Evolutionary conservation across 1,139 yeast genomes (phyloP), one percentile per base, ranked within the genome.

Genomic region (Candida sanyaensis): DNA sequence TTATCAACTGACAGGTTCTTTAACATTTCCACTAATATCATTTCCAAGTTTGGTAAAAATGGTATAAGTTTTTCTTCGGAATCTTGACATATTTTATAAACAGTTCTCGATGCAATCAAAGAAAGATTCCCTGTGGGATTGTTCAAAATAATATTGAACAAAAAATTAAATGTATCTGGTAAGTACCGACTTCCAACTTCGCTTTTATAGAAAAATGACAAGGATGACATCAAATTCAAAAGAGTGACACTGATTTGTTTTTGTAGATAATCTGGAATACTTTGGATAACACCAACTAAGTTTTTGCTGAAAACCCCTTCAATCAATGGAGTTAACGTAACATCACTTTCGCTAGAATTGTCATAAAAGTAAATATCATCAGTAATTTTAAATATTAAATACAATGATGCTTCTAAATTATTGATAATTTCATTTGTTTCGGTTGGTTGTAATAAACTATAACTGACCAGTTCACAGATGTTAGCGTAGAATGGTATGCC

Each of bases 371-470:
- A 69, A 53, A 80, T 64, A 61, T 78, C 84, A 46, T 76, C 71
- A 10, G 78, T 74, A 50, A 73, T 80, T 41, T 82, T 79, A 56
- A 74, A 81, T 11, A 90, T 60, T 24, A 90, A 69, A 60, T 75
- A 88, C 38, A 90, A 63, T 23, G 90, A 83, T 1, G 90, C 80
- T 62, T 92, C 97, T 5, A 87, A 68, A 48, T 83, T 83, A 10
- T 50, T 41, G 7, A 49, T 24, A 27, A 27, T 26, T 4, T 51
- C 36, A 7, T 50, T 40, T 23, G 39, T 23, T 13, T 39, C 24
- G 27, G 32, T 41, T 31, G 28, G 41, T 5, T 36, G 29, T 7
- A 62, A 47, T 1, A 66, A 48, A 38, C 59, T 62, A 4, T 57
- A 53, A 1, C 69, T 53, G 1, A 84, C 70, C 37, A 77, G 77